phyloP scores from a whole-genome alignment of 768 basidiomycete genomes.

The Lentinula raphanica region DNA sequence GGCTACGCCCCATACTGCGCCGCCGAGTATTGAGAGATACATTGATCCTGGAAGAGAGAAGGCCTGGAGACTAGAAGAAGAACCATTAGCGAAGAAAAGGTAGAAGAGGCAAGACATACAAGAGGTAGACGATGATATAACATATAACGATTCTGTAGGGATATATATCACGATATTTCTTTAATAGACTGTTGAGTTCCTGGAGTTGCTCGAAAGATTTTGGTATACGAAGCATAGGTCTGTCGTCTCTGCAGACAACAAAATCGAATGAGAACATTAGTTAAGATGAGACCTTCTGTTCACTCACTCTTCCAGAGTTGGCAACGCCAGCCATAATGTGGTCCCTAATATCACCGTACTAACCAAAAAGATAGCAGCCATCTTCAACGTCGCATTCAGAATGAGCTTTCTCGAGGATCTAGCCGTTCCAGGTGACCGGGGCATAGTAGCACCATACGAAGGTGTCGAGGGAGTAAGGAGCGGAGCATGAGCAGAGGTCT shows the following conservation, averaged over 20 bases:
- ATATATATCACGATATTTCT: slow-evolving; percentile 89
- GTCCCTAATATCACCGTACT: slow-evolving; percentile 69
- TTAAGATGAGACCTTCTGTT: not conserved
- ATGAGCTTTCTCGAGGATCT: slow-evolving; percentile 55
- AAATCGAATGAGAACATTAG: slow-evolving; percentile 10
- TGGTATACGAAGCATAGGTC: slow-evolving; percentile 72
- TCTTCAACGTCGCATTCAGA: slow-evolving; percentile 78
- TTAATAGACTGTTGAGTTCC: slow-evolving; percentile 75
- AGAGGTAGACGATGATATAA: slow-evolving; percentile 86
- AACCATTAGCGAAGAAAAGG: not conserved
- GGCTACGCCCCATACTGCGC: slow-evolving; percentile 90
- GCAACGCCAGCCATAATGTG: slow-evolving; percentile 76
- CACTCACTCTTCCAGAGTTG: slow-evolving; percentile 72
- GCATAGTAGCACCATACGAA: slow-evolving; percentile 46
- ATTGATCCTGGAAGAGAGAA: slow-evolving; percentile 96
- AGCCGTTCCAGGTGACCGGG: slow-evolving; percentile 27
- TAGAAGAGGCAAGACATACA: slow-evolving; percentile 48
- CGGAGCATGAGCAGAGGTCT: slow-evolving; percentile 30
- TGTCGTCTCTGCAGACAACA: slow-evolving; percentile 54
- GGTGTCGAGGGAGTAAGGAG: slow-evolving; percentile 40
- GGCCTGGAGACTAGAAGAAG: slow-evolving; percentile 72
- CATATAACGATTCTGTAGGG: slow-evolving; percentile 82
- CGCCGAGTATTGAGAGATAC: slow-evolving; percentile 95
- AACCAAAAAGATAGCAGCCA: slow-evolving; percentile 69
- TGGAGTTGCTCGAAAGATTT: slow-evolving; percentile 86